phyloP scores from a whole-genome alignment of 768 basidiomycete genomes.

The Boletus sensibilis region DNA sequence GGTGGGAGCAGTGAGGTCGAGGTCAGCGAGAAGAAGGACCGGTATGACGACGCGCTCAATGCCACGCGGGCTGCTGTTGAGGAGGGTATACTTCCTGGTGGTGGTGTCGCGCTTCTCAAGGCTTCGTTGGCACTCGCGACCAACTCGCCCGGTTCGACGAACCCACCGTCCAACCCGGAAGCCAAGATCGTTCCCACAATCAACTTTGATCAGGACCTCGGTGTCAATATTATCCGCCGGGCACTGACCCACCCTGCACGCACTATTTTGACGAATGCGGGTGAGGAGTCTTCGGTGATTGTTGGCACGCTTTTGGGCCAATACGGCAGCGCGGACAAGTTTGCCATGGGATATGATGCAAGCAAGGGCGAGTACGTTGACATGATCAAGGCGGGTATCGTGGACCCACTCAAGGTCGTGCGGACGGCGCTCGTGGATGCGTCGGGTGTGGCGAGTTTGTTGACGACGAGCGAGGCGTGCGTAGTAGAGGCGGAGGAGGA shows the following conservation, averaged over 20 bases:
- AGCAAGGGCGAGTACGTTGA: conserved; percentile 90
- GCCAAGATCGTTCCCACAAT: conserved; percentile 69
- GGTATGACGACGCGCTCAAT: conserved; percentile 95
- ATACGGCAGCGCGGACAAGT: conserved; percentile 74
- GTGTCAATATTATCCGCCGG: conserved; percentile 87
- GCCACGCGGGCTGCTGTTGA: conserved; percentile 98
- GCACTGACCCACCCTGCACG: conserved; percentile 82
- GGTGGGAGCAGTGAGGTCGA: conserved; percentile 93
- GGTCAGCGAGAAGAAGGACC: conserved; percentile 99
- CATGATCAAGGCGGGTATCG: conserved; percentile 92
- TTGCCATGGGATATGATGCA: conserved; percentile 88
- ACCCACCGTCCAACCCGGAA: conserved; percentile 50
- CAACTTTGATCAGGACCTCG: conserved; percentile 98
- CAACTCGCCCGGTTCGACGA: conserved; percentile 43
- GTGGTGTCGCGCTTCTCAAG: conserved; percentile 91
- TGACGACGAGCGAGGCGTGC: conserved; percentile 91
- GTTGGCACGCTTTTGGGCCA: conserved; percentile 78
- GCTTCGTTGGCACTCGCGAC: conserved; percentile 71
- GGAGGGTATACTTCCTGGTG: conserved; percentile 97
- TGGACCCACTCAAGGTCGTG: conserved; percentile 96
- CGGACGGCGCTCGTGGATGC: conserved; percentile 92
- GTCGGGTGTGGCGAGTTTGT: conserved; percentile 85
- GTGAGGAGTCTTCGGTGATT: conserved; percentile 91
- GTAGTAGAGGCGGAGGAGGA: conserved; percentile 91
- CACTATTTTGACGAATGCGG: conserved; percentile 90